Evolutionary conservation across 148 eudicot species (phyloP), one percentile per base, ranked within the genome.

Genomic region (Camellia lanceoleosa): DNA sequence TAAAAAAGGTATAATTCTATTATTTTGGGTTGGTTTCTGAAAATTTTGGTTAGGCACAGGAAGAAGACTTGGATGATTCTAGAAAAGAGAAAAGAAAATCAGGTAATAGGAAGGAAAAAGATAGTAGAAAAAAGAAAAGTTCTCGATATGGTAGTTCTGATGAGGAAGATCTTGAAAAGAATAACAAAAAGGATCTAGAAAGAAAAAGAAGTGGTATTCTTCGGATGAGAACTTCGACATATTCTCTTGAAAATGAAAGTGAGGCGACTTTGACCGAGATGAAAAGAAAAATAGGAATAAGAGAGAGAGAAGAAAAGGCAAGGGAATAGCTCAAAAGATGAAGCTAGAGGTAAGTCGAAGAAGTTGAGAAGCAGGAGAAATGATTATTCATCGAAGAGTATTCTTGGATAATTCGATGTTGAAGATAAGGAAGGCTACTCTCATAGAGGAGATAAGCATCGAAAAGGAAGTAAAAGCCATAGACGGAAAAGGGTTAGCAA

Each of bases 191-290:
- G 68, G 82, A 43, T 86, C 93, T 19, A 86, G 84, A 83, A 90
- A 92, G 88, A 85, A 83, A 78, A 94, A 91, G n/a, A n/a, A 90
- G 80, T 95, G 99, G 99, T 92, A 93, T 80, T 85, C 90, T 63
- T 92, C 97, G 1, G 92, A 95, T 6, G 99, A 93, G 75, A 80
- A 71, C 38, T n/a, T 80, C 84, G 58, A 84, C 87, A 20, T 67
- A 79, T 71, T 79, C 90, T 3, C 71, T 79, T 68, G 84, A 74
- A 49, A 85, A 82, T 77, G 86, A 71, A 23, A 85, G 90, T 84
- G 85, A 74, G 5, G 83, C 58, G 81, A 56, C 43, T 79, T 74
- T 66, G 78, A 74, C 38, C 61, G 41, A 38, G 87, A 79, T 64
- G 82, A 67, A 69, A 88, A 82, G 81, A 79, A 78, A 72, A 78